These are phyloP conservation scores for Penstemon newberryi DNA, from an alignment of 257 asterid genomes.

Conservation along the genomic window DNA sequence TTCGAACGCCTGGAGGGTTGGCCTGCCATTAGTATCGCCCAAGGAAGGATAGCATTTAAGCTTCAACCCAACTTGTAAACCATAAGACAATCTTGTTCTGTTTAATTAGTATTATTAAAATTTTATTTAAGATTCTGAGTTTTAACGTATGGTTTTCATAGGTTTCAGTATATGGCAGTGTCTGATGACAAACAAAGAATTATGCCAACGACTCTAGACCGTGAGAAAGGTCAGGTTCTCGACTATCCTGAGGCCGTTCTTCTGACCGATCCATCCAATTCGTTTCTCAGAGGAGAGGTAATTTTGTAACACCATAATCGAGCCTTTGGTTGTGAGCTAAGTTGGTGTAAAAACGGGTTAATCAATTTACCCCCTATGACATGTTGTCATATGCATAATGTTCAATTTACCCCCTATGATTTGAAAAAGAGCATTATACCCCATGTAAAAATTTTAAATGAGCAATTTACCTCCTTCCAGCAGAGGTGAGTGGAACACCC, in stretches of 20 bases:
- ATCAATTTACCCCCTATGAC: too few species aligned
- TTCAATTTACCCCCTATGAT: background rate
- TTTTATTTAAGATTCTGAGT: background rate
- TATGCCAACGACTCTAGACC: conserved; percentile 64
- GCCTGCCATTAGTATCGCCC: conserved; percentile 61
- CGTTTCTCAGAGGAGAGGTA: conserved; percentile 38
- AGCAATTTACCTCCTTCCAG: too few species aligned
- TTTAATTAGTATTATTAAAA: background rate
- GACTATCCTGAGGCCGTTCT: conserved; percentile 67
- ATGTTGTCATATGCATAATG: background rate
- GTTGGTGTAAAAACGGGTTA: background rate
- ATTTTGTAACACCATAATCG: background rate
- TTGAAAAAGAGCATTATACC: background rate
- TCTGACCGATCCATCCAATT: conserved; percentile 38
- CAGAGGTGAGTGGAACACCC: too few species aligned
- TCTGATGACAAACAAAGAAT: conserved; percentile 59
- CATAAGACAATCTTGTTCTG: background rate
- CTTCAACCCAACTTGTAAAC: conserved; percentile 46
- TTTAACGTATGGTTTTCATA: conserved; percentile 14
- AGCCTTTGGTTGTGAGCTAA: background rate
- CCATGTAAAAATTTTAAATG: background rate
- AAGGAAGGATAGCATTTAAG: conserved; percentile 73
- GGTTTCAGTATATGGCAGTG: conserved; percentile 72
- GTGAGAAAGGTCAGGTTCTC: conserved; percentile 42
- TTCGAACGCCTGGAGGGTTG: conserved; percentile 72